These are phyloP conservation scores for Hypoxylon sp. DNA, from an alignment of 2,329 filamentous ascomycete species.

Conservation along the genomic window DNA sequence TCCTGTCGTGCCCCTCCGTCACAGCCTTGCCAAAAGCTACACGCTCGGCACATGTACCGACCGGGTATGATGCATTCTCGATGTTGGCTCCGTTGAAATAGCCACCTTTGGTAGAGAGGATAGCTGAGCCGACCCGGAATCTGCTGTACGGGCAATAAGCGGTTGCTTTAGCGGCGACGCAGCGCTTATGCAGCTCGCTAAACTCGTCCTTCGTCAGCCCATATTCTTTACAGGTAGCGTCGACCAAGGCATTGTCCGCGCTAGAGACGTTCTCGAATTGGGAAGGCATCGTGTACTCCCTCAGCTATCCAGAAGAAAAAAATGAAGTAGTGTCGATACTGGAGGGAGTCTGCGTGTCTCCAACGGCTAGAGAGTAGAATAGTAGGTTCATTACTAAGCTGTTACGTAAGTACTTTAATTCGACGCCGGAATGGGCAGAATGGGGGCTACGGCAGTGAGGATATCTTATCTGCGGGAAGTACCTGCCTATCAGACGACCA, in stretches of 20 bases:
- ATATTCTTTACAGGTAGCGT: constrained; percentile 57
- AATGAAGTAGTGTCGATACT: constrained; percentile 37
- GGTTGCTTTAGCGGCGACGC: constrained; percentile 78
- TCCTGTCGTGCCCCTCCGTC: constrained; percentile 67
- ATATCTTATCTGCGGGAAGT: constrained; percentile 23
- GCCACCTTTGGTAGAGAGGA: constrained; percentile 70
- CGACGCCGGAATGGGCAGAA: constrained; percentile 14
- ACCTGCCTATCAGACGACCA: constrained; percentile 29
- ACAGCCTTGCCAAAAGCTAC: constrained; percentile 89
- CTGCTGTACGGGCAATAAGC: constrained; percentile 95
- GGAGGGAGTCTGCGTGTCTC: constrained; percentile 10
- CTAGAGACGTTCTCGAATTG: constrained; percentile 47
- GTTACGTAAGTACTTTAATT: constrained; percentile 33
- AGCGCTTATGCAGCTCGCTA: constrained; percentile 71
- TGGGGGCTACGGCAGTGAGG: not conserved
- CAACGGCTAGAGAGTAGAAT: constrained; percentile 14
- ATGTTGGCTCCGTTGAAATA: constrained; percentile 86
- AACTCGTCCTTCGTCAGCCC: constrained; percentile 75
- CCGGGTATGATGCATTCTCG: constrained; percentile 93
- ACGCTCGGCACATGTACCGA: constrained; percentile 95
- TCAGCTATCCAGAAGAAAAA: not conserved
- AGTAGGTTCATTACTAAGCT: constrained; percentile 28
- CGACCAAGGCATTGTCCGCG: constrained; percentile 49
- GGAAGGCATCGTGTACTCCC: constrained; percentile 31
- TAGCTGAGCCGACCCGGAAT: constrained; percentile 89